A percentile compares a stretch with the other conserved stretches of the same genome.
These are phyloP conservation scores for Xylariaceae sp. DNA, from an alignment of 2,329 filamentous ascomycete genomes.

Conservation along the genomic window DNA sequence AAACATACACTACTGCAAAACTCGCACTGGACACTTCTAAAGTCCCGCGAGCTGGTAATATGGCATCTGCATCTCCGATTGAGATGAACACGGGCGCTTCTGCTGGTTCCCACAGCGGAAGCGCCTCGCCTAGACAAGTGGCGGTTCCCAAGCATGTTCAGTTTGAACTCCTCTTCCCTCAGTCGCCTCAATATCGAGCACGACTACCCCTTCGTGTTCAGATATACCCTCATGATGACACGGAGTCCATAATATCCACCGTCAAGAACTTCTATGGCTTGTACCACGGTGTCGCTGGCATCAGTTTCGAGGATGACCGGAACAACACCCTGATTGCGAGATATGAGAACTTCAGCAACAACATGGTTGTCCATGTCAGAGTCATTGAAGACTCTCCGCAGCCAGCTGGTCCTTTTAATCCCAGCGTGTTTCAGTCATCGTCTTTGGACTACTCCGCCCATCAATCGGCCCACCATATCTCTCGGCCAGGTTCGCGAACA, in stretches of 20 bases:
- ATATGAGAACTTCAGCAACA: slow-evolving; percentile 90
- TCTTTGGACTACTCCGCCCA: slow-evolving; percentile 45
- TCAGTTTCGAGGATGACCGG: slow-evolving; percentile 89
- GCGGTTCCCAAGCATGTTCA: slow-evolving; percentile 65
- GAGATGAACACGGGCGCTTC: slow-evolving; percentile 33
- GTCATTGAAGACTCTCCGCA: slow-evolving; percentile 60
- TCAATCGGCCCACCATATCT: slow-evolving; percentile 55
- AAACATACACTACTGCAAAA: slow-evolving; percentile 18
- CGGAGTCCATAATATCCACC: slow-evolving; percentile 94
- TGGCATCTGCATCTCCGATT: slow-evolving; percentile 45
- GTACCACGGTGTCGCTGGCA: slow-evolving; percentile 76
- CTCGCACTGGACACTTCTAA: slow-evolving; percentile 27
- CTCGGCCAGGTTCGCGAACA: slow-evolving; percentile 64
- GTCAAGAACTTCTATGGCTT: slow-evolving; percentile 99
- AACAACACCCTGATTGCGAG: slow-evolving; percentile 89
- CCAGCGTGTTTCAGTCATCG: slow-evolving; percentile 48
- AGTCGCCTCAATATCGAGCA: slow-evolving; percentile 63
- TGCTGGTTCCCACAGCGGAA: slow-evolving; percentile 39
- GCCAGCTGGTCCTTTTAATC: slow-evolving; percentile 43
- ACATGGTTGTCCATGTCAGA: slow-evolving; percentile 90
- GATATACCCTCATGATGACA: slow-evolving; percentile 93
- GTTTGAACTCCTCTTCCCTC: slow-evolving; percentile 69
- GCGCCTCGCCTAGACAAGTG: slow-evolving; percentile 43
- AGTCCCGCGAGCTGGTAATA: slow-evolving; percentile 31
- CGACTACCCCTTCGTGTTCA: slow-evolving; percentile 80